Evolutionary conservation across 2,329 filamentous ascomycete genomes (phyloP).

Genomic region (Botrytis galanthina): DNA sequence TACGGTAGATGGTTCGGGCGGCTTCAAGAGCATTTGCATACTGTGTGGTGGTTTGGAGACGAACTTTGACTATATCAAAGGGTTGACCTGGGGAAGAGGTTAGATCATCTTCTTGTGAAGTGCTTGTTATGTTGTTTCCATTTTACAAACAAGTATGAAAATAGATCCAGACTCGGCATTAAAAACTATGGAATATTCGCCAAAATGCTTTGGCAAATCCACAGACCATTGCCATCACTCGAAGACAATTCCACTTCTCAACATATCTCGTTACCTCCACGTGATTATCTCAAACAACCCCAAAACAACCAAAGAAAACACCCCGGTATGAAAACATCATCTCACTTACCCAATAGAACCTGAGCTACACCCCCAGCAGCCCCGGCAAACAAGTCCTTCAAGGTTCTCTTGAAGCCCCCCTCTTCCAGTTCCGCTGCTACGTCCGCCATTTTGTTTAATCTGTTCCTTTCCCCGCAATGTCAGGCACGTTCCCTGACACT

Average conservation of each 20-base stretch:
- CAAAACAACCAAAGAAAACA: neutral
- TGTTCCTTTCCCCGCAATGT: neutral
- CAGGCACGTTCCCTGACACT: neutral
- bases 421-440: slow-evolving; percentile 36
- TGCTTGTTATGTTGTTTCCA: neutral
- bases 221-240: neutral
- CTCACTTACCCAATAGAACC: slow-evolving; percentile 79
- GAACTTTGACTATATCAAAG: slow-evolving; percentile 95
- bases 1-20: slow-evolving; percentile 78
- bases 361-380: slow-evolving; percentile 91
- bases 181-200: neutral
- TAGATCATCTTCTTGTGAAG: slow-evolving; percentile 23
- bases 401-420: slow-evolving; percentile 35
- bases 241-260: neutral
- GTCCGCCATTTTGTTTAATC: slow-evolving; percentile 35
- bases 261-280: slow-evolving; percentile 10
- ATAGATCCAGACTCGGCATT: neutral
- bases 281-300: slow-evolving; percentile 16
- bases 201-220: neutral
- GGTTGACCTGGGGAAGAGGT: slow-evolving; percentile 54
- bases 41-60: slow-evolving; percentile 82
- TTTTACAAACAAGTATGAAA: neutral
- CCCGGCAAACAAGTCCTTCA: slow-evolving; percentile 87
- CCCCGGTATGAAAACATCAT: slow-evolving; percentile 12
- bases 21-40: slow-evolving; percentile 79